Percentiles rank a stretch among this genome's conserved stretches.
Conservation (phyloP, 1,284 basidiomycete species). For the Microstroma glucosiphilum region DNA sequence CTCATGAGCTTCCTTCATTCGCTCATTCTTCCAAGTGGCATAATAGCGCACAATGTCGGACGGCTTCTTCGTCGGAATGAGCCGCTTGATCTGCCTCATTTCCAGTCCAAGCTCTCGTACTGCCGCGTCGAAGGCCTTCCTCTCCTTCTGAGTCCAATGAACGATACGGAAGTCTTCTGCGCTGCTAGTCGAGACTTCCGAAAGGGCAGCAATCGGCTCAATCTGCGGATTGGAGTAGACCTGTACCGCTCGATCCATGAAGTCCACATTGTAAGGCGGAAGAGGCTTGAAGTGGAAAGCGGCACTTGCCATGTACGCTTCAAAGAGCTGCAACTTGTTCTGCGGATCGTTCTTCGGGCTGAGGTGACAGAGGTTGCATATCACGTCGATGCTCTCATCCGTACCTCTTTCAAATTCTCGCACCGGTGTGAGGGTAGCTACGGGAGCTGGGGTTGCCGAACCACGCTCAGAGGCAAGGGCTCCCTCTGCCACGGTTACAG, state of each 20-base stretch:
- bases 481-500: constrained; percentile 3
- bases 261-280: constrained; percentile 61
- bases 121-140: constrained; percentile 67
- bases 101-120: constrained; percentile 68
- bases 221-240: constrained; percentile 62
- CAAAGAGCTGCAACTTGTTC: background rate
- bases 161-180: constrained; percentile 57
- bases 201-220: constrained; percentile 72
- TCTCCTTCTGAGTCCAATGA: constrained; percentile 64
- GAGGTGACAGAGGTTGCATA: constrained; percentile 34
- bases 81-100: constrained; percentile 68
- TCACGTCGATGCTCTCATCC: constrained; percentile 66
- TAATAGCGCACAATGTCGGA: constrained; percentile 76
- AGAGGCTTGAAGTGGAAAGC: constrained; percentile 22
- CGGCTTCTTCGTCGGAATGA: constrained; percentile 65
- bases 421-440: background rate
- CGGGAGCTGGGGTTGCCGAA: constrained; percentile 23
- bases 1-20: constrained; percentile 24
- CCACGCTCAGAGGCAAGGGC: constrained; percentile 23
- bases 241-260: constrained; percentile 81
- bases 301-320: constrained; percentile 55
- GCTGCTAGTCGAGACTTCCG: constrained; percentile 59
- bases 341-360: background rate
- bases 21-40: constrained; percentile 12
- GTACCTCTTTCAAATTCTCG: constrained; percentile 60